Percentiles rank a stretch among this genome's conserved stretches.
phyloP scores from a whole-genome alignment of 169 alveolate species.

The Babesia ovis region DNA sequence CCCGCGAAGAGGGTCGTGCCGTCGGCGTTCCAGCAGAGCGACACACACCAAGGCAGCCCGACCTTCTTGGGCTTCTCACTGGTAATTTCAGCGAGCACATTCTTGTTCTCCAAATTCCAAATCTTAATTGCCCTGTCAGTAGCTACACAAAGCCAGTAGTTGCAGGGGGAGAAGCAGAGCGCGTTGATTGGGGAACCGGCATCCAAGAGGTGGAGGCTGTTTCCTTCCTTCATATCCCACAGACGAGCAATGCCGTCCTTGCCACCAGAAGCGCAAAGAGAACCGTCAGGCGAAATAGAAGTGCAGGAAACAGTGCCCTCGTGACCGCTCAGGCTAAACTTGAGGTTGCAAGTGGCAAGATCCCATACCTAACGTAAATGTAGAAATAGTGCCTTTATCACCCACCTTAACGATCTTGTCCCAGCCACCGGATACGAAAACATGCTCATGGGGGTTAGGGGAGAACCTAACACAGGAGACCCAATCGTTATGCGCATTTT shows the following conservation, averaged over 20 bases:
- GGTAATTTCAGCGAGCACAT: slow-evolving; percentile 87
- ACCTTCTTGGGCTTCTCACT: slow-evolving; percentile 87
- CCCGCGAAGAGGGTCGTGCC: slow-evolving; percentile 92
- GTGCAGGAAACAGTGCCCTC: slow-evolving; percentile 92
- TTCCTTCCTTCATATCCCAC: slow-evolving; percentile 95
- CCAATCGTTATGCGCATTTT: slow-evolving; percentile 96
- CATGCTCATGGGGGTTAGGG: slow-evolving; percentile 92
- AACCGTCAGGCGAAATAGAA: slow-evolving; percentile 95
- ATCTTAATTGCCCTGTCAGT: slow-evolving; percentile 91
- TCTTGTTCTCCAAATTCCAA: slow-evolving; percentile 94
- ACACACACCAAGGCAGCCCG: slow-evolving; percentile 93
- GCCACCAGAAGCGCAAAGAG: slow-evolving; percentile 99
- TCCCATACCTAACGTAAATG: slow-evolving; percentile 88
- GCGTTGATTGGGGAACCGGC: slow-evolving; percentile 92
- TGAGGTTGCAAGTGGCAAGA: slow-evolving; percentile 90
- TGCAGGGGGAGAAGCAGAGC: slow-evolving; percentile 93
- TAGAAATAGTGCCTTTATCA: neutral
- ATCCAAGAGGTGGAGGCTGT: slow-evolving; percentile 90
- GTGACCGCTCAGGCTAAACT: slow-evolving; percentile 93
- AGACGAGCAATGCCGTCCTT: slow-evolving; percentile 94
- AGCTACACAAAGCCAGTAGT: slow-evolving; percentile 95
- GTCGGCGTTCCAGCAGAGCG: slow-evolving; percentile 92
- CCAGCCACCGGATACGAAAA: slow-evolving; percentile 97
- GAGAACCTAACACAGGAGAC: slow-evolving; percentile 96
- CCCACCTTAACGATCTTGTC: slow-evolving; percentile 93